Evolutionary conservation across 768 basidiomycete genomes (phyloP), one percentile per base, ranked within the genome.

Genomic region (Tubosaeta sp.): DNA sequence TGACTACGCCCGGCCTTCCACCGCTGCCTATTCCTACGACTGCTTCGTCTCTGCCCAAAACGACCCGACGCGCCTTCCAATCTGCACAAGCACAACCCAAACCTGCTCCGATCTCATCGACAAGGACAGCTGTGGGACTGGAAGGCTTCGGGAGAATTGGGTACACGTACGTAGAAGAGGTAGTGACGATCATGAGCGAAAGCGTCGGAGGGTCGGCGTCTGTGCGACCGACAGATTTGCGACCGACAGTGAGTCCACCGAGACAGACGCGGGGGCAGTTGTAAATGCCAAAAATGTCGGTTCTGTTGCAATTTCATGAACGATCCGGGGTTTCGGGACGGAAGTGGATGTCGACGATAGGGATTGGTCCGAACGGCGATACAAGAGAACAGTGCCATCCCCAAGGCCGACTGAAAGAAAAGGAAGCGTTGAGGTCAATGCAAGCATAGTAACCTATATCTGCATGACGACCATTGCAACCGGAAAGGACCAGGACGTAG

Each of bases 331-430:
- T 72, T 97, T 97, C 0, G 93, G 93, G 16, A 97, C 71, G 12
- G 85, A 85, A 11, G 92, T 72, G 5, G 87, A 78, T n/a, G 76
- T 70, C 43, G 89, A 82, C 4, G 85, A 79, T 32, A 95, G 75
- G 1, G 93, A 93, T 65, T 97, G 94, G 66, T 95, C 87, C 17
- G 97, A 75, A 63, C 97, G 91, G 8, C 91, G 84, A 66, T 91
- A 95, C 14, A 97, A 76, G 9, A 98, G 77, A 14, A 97, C 95
- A 0, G 90, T 90, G 22, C 97, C 97, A 63, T 97, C 95, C 6
- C 85, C 93, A n/a, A 98, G 80, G 13, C 95, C 97, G 37, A 98
- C 81, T 7, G 95, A 87, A 25, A 99, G 82, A 66, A 94, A 90
- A 1, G 89, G 82, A 4, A 97, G 76, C 16, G 80, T 79, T 6